Evolutionary conservation across 345 rosid genomes (phyloP).

Genomic region (Dipteronia sinensis): DNA sequence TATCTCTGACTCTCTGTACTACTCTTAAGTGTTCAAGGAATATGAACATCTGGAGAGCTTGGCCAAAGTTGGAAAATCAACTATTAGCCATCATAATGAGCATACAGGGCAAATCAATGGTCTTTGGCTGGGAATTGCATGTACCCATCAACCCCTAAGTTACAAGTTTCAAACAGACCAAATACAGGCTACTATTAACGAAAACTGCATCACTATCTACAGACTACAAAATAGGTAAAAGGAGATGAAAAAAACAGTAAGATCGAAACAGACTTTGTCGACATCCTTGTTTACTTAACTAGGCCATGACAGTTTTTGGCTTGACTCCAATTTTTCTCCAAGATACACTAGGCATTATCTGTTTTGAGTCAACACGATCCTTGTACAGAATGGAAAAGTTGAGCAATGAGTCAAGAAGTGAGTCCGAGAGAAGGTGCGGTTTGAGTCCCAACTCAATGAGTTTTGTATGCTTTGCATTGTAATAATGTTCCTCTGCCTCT

Average conservation of each 20-base stretch:
- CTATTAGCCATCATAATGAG: too few relatives aligned
- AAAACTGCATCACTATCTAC: slow-evolving; percentile 9
- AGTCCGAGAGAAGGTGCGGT: slow-evolving; percentile 88
- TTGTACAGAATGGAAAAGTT: slow-evolving; percentile 76
- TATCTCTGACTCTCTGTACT: neutral
- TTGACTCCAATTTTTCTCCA: slow-evolving; percentile 89
- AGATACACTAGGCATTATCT: slow-evolving; percentile 94
- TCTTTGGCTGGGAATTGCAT: too few relatives aligned
- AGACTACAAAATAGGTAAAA: neutral
- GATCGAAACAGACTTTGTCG: neutral
- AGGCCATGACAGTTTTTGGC: slow-evolving; percentile 67
- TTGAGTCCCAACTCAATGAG: slow-evolving; percentile 89
- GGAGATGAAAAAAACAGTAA: neutral
- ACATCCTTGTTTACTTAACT: slow-evolving; percentile 13
- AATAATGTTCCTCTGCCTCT: slow-evolving; percentile 98
- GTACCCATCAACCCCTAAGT: neutral
- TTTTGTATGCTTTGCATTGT: slow-evolving; percentile 97
- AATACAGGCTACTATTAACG: neutral
- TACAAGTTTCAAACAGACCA: neutral
- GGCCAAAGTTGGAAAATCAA: too few relatives aligned
- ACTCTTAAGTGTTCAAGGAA: too few relatives aligned
- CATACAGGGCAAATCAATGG: neutral
- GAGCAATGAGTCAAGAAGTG: slow-evolving; percentile 91
- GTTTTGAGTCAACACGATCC: slow-evolving; percentile 82
- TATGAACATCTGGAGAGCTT: too few relatives aligned